These are phyloP conservation scores for Claviceps sorghi DNA, from an alignment of 2,329 filamentous ascomycete species.

Conservation along the genomic window DNA sequence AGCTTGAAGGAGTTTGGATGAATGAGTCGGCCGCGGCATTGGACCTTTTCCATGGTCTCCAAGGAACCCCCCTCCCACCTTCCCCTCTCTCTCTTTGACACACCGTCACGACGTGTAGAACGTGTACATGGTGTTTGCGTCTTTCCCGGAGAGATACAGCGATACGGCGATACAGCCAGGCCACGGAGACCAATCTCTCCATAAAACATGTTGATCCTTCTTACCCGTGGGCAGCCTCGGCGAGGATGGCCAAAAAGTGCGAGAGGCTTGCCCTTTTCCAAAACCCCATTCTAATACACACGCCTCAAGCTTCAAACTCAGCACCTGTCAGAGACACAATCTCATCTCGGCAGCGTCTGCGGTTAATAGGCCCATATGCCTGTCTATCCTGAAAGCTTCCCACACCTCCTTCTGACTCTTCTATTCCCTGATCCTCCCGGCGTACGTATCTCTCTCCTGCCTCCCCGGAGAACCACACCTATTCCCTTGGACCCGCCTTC, in stretches of 20 bases:
- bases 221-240: background rate
- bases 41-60: constrained; percentile 1
- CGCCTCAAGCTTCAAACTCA: constrained; percentile 1
- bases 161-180: background rate
- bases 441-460: background rate
- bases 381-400: constrained; percentile 5
- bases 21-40: constrained; percentile 1
- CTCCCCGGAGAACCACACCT: constrained; percentile 3
- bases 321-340: background rate
- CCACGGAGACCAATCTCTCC: background rate
- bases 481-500: constrained; percentile 3
- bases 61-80: background rate
- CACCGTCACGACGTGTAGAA: constrained; percentile 1
- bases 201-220: background rate
- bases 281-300: background rate
- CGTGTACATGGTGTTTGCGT: constrained; percentile 1
- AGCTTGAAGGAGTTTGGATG: constrained; percentile 2
- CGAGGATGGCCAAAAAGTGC: background rate
- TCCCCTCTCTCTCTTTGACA: background rate
- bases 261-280: background rate
- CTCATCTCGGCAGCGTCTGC: background rate
- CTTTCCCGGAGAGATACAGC: background rate
- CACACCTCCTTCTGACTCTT: constrained; percentile 6
- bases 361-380: constrained; percentile 4
- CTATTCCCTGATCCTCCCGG: constrained; percentile 1